Evolutionary conservation across 208 protist species (phyloP), one percentile per base, ranked within the genome.

Genomic region (Naegleria lovaniensis): DNA sequence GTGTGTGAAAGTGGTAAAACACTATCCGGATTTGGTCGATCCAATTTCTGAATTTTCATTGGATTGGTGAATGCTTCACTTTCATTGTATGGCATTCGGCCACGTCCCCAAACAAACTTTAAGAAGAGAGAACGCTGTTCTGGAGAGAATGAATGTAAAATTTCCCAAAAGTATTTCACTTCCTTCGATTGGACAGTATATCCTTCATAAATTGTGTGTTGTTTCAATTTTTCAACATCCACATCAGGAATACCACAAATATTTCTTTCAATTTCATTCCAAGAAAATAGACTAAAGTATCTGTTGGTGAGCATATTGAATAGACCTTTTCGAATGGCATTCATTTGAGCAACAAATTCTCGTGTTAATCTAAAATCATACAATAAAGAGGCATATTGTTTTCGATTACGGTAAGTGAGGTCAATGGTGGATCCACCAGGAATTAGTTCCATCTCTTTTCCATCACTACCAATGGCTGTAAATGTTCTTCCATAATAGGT

Each of bases 221-320:
- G 95, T 13, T 95, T 92, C 90, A 98, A 93, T 83, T 96, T 95
- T 87, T 95, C 95, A 16, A 97, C 94, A 43, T 93, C 93, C 94
- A 98, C 96, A 92, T 97, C 95, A 13, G 96, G 93, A 91, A 95
- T 93, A n/a, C 97, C 97, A 92, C 96, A 98, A 89, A 98, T 94
- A 7, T 93, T 93, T 43, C 91, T 86, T 94, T 98, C 97, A 76
- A 98, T 91, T 92, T 98, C 96, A 51, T 93, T 91, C 36, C 97
- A 96, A 16, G 95, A 95, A 38, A 97, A 91, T 51, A 98, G 90
- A 89, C 94, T 93, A 84, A 98, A 91, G 79, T 94, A 95, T 87
- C 95, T 90, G 87, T 96, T 94, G 13, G 97, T 96, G 16, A 98
- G 93, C 15, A 98, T 95, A 36, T 91, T 90, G n/a, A 96, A 91